Evolutionary conservation across 2,329 filamentous ascomycete species (phyloP), one percentile per base, ranked within the genome.

Genomic region (Trichoderma afroharzianum): DNA sequence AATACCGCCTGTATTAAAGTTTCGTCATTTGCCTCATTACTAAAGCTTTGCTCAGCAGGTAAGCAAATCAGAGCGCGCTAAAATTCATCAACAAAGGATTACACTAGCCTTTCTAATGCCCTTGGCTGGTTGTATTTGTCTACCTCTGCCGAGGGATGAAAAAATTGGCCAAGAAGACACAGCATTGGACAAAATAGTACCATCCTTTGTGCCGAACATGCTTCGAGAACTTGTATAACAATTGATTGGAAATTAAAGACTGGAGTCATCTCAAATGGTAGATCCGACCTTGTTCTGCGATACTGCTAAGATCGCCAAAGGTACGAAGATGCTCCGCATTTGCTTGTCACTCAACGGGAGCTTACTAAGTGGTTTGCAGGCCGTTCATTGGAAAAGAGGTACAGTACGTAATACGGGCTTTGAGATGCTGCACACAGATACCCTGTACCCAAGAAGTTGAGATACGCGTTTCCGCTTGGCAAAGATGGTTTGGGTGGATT

Each of bases 11-110:
- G n/a, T 26, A 32, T 47, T n/a, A 53, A 61, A 15, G 3, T 61
- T 61, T 50, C 30, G 55, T 43, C 55, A 28, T 36, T 32, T 30
- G 32, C n/a, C 30, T 26, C 36, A 47, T 68, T 68, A 68, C 55
- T 68, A 68, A 68, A 28, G 55, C 21, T 68, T 68, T 61, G 66
- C 66, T 68, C 55, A 61, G 55, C 66, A 58, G 36, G 18, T 53
- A 39, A 53, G 18, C 66, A 61, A 47, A 21, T 53, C 64, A 12
- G 5, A 33, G 26, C 21, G 24, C 66, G 66, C 66, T 68, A 61
- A 68, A 39, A 36, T n/a, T 26, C 33, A 61, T 61, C 36, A 59
- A 39, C 55, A 50, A 59, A 50, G 4, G 24, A 68, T 68, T 61
- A 68, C 64, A 24, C 64, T 59, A 68, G 53, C 53, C 36, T 68